These are phyloP conservation scores for Cylindricascospora bacillispora DNA, from an alignment of 1,139 yeast species.

Conservation along the genomic window DNA sequence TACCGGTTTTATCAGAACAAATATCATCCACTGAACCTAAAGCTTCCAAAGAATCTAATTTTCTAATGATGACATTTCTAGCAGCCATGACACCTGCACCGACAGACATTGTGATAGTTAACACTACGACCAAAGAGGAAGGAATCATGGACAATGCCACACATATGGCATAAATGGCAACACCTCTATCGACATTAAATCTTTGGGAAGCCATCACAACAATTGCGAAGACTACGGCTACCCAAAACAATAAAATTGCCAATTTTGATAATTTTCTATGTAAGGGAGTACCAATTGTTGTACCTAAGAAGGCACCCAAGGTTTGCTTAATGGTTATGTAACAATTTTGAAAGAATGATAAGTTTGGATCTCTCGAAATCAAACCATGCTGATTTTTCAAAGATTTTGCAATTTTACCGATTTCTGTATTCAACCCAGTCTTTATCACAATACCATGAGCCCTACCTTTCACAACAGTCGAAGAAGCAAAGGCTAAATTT, in stretches of 20 bases:
- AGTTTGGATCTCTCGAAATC: slow-evolving; percentile 38
- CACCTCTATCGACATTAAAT: slow-evolving; percentile 86
- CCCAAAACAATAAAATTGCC: slow-evolving; percentile 73
- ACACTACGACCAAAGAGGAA: slow-evolving; percentile 93
- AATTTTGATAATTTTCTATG: slow-evolving; percentile 90
- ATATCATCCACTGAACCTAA: slow-evolving; percentile 92
- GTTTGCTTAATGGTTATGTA: slow-evolving; percentile 35
- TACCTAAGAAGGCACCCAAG: slow-evolving; percentile 59
- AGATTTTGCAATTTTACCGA: slow-evolving; percentile 85
- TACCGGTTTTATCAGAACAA: slow-evolving; percentile 94
- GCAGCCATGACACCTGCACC: slow-evolving; percentile 95
- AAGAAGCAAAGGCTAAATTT: slow-evolving; percentile 88
- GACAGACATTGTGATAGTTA: slow-evolving; percentile 88
- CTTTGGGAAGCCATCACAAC: slow-evolving; percentile 81
- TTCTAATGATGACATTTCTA: slow-evolving; percentile 82
- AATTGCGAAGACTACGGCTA: slow-evolving; percentile 76
- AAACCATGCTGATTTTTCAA: slow-evolving; percentile 86
- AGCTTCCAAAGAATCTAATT: slow-evolving; percentile 91
- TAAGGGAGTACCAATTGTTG: slow-evolving; percentile 75
- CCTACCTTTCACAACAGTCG: slow-evolving; percentile 87
- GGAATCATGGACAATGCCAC: slow-evolving; percentile 98
- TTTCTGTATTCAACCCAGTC: slow-evolving; percentile 79
- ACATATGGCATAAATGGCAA: slow-evolving; percentile 88
- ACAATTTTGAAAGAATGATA: slow-evolving; percentile 25
- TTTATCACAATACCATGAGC: slow-evolving; percentile 88